A percentile compares a stretch with the other conserved stretches of the same genome.
Conservation (phyloP, 441 rosid species). For the Erodium moschatum region DNA sequence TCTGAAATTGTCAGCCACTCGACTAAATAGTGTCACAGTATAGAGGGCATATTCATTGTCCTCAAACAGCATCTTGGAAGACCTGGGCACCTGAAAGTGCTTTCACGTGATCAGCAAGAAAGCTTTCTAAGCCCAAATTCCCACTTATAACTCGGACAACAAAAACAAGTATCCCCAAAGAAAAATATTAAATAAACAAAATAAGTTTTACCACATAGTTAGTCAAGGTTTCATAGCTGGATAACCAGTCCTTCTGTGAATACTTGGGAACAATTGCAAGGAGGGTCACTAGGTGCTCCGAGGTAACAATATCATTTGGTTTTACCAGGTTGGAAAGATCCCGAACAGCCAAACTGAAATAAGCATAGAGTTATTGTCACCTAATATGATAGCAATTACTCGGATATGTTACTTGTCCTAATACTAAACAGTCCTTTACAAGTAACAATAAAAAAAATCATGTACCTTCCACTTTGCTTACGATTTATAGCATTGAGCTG, state of each 20-base stretch:
- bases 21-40: slow-evolving; percentile 69
- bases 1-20: slow-evolving; percentile 88
- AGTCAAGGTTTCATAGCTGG: slow-evolving; percentile 82
- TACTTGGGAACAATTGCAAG: slow-evolving; percentile 83
- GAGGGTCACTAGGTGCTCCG: slow-evolving; percentile 82
- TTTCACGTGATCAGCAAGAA: slow-evolving; percentile 8
- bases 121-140: slow-evolving; percentile 7
- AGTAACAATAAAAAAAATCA: not conserved
- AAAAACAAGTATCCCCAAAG: not conserved
- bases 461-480: slow-evolving; percentile 94
- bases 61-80: slow-evolving; percentile 74
- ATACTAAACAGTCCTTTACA: not conserved
- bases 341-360: slow-evolving; percentile 93
- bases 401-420: not conserved
- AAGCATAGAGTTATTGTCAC: slow-evolving; percentile 17
- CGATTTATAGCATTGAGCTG: slow-evolving; percentile 89
- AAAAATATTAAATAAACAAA: not conserved
- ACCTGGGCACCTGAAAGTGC: slow-evolving; percentile 75
- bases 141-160: not conserved
- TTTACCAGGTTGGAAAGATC: slow-evolving; percentile 90
- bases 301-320: slow-evolving; percentile 67
- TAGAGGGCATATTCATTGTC: slow-evolving; percentile 96
- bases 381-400: not conserved
- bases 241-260: slow-evolving; percentile 94
- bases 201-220: slow-evolving; percentile 70